Evolutionary conservation across 2,329 filamentous ascomycete species (phyloP).

Genomic region (Nemania diffusa): DNA sequence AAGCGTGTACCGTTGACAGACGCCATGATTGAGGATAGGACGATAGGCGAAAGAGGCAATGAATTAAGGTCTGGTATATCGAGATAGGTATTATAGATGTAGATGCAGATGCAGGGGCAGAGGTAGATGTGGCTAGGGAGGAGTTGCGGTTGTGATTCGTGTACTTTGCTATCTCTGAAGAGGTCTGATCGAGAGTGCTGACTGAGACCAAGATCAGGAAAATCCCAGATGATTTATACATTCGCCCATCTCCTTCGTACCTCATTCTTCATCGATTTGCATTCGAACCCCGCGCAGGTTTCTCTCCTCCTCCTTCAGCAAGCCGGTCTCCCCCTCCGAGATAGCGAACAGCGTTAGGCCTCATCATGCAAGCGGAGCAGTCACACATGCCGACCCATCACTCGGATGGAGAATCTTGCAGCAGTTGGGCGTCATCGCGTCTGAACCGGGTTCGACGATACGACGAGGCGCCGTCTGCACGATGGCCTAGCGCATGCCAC

Average conservation of each 20-base stretch:
- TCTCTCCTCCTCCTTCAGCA: background rate
- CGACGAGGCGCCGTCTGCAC: background rate
- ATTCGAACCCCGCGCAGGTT: background rate
- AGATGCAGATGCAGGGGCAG: no score
- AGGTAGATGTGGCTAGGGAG: background rate
- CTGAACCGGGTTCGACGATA: background rate
- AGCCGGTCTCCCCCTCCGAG: conserved; percentile 6
- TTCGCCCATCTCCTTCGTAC: background rate
- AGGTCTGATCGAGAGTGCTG: background rate
- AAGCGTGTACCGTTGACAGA: conserved; percentile 10
- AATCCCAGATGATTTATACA: conserved; percentile 20
- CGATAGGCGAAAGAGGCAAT: background rate
- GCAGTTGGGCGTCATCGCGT: background rate
- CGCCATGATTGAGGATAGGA: conserved; percentile 18
- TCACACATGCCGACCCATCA: conserved; percentile 5
- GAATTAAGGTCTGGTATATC: background rate
- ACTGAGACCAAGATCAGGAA: background rate
- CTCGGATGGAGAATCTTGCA: no score
- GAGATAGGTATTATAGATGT: background rate
- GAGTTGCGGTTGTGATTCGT: background rate
- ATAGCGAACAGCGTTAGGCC: conserved; percentile 18
- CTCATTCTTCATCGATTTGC: background rate
- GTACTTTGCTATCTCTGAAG: background rate
- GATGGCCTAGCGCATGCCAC: background rate
- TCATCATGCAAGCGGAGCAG: conserved; percentile 10